A percentile compares a stretch with the other conserved stretches of the same genome.
These are phyloP conservation scores for Pichia occidentalis DNA, from an alignment of 805 yeast species.

Conservation along the genomic window DNA sequence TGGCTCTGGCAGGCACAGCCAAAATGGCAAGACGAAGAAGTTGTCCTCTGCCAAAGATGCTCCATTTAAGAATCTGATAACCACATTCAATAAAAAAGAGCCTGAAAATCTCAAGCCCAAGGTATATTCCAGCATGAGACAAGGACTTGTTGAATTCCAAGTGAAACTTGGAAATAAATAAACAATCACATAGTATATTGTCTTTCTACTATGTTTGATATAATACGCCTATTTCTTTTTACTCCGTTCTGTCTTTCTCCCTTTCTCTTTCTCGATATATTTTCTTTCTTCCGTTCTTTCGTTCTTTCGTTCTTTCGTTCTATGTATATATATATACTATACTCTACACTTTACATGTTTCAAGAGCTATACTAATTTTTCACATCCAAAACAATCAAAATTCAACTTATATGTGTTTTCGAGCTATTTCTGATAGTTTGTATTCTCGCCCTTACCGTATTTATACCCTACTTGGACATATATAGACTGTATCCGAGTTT, in stretches of 20 bases:
- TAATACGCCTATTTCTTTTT: too few relatives aligned
- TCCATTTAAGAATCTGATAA: conserved; percentile 23
- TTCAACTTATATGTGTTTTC: too few relatives aligned
- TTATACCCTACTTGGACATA: too few relatives aligned
- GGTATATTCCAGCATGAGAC: conserved; percentile 24
- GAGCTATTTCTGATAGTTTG: too few relatives aligned
- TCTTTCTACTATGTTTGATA: too few relatives aligned
- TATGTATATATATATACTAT: background rate
- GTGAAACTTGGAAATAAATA: conserved; percentile 15
- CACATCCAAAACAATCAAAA: background rate
- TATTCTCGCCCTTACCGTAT: too few relatives aligned
- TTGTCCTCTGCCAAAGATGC: background rate
- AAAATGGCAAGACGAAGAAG: background rate
- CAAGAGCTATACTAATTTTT: background rate
- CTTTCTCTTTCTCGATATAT: background rate
- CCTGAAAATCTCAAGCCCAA: conserved; percentile 24
- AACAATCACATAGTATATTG: too few relatives aligned
- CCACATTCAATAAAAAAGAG: conserved; percentile 29
- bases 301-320: background rate
- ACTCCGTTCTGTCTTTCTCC: too few relatives aligned
- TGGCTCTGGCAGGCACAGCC: too few relatives aligned
- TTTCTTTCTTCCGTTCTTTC: background rate
- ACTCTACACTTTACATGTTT: background rate
- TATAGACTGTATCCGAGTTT: too few relatives aligned
- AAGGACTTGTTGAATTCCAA: conserved; percentile 31